These are phyloP conservation scores for Xylariaceae sp. DNA, from an alignment of 2,329 filamentous ascomycete species.

Conservation along the genomic window DNA sequence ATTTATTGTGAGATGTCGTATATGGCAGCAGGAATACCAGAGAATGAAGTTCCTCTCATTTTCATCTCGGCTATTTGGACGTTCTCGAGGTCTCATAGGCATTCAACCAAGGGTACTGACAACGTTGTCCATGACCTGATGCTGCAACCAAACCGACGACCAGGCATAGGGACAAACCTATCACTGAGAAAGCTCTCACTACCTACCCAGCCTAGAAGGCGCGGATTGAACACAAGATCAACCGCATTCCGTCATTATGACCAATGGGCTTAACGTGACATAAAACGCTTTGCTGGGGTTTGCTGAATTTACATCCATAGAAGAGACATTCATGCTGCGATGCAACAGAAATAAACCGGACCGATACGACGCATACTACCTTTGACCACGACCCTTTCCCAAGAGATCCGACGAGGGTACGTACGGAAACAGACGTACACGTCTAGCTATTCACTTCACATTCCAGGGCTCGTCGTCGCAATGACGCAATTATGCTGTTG, in stretches of 20 bases:
- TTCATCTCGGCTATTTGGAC: neutral
- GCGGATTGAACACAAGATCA: constrained; percentile 6
- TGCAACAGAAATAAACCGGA: constrained; percentile 14
- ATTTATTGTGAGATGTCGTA: neutral
- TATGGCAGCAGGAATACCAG: neutral
- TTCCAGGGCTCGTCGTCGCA: constrained; percentile 7
- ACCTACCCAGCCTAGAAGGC: neutral
- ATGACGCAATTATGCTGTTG: constrained; percentile 13
- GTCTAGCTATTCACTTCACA: neutral
- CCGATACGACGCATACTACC: constrained; percentile 13
- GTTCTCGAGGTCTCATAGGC: neutral
- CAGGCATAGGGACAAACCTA: constrained; percentile 2
- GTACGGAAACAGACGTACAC: neutral
- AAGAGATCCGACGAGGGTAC: neutral
- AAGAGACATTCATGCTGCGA: constrained; percentile 12
- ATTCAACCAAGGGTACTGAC: neutral
- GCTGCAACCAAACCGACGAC: neutral
- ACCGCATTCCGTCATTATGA: constrained; percentile 8
- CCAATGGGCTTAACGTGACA: constrained; percentile 12
- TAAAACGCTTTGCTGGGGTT: constrained; percentile 2
- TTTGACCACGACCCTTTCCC: neutral
- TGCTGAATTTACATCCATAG: constrained; percentile 7
- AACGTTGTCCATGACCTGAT: constrained; percentile 1
- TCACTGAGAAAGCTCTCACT: constrained; percentile 1
- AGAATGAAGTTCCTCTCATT: neutral